phyloP scores from a whole-genome alignment of 805 yeast genomes.

The Zygosaccharomyces siamensis region DNA sequence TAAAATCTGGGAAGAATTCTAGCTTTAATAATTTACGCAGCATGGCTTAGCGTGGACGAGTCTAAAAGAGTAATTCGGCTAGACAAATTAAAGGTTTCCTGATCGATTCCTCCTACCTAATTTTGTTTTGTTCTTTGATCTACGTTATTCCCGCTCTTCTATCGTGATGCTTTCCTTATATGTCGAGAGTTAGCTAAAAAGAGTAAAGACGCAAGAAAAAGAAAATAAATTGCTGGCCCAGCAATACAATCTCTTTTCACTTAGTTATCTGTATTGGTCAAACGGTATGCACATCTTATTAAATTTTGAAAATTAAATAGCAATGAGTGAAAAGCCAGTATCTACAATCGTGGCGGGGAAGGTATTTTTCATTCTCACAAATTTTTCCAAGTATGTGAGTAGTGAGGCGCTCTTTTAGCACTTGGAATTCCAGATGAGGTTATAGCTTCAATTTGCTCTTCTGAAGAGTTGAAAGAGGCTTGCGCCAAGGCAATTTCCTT shows the following conservation, averaged over 20 bases:
- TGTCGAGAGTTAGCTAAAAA: neutral
- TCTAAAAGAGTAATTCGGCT: neutral
- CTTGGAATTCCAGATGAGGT: slow-evolving; percentile 41
- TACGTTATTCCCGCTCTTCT: neutral
- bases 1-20: no score
- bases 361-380: no score
- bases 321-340: no score
- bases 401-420: slow-evolving; percentile 43
- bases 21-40: neutral
- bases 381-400: slow-evolving; percentile 38
- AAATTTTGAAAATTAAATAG: no score
- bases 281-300: no score
- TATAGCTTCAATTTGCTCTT: slow-evolving; percentile 44
- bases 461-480: slow-evolving; percentile 25
- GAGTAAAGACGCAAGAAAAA: neutral
- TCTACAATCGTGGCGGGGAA: no score
- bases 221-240: no score
- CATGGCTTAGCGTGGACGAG: neutral
- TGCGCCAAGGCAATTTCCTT: slow-evolving; percentile 53
- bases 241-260: neutral
- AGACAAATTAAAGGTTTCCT: neutral
- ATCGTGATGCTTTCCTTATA: neutral
- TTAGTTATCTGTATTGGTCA: neutral
- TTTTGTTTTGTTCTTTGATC: neutral
- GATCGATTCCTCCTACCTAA: neutral